Base-by-base conservation (phyloP, 73 alveolate genomes). In the Effrenium voratum region DNA sequence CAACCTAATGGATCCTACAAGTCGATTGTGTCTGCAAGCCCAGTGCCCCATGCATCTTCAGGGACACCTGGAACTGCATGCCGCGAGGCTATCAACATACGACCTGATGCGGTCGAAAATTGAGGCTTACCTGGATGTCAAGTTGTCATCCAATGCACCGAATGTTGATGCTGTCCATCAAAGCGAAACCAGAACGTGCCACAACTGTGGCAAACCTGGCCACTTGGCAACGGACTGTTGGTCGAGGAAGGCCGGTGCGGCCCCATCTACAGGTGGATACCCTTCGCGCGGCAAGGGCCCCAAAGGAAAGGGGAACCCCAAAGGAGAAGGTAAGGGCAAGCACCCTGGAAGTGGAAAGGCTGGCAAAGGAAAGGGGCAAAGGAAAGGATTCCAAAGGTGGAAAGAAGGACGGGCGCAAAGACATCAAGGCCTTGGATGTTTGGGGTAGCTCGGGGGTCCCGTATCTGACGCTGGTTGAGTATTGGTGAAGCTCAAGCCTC, bases 11-110 rank as follows among this genome's bases (percentile, higher is more conserved):
- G 85, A 75, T 75, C 85, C 85, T 10, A 28, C 55, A 8, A 16
- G 55, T 34, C 85, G 85, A 8, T 50, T 75, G 15, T 38, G 57
- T 10, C 85, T 75, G 8, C 85, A 75, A 34, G 85, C 85, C 85
- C 49, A 38, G 36, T 75, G 85, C 52, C 85, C 85, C 6, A 32
- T 22, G 6, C 45, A 36, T 13, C 36, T 75, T 46, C 85, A 75
- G n/a, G 85, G 15, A 38, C 85, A 75, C 52, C 52, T 75, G 55
- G 85, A 75, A 36, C n/a, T 75, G 57, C 85, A 75, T 75, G 85
- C 85, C 47, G 55, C 49, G 26, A 34, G 85, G 34, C 85, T 75
- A 4, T 75, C 85, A 46, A 38, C 85, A 5, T 75, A 75, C 36
- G 85, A 75, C 34, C 55, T 75, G 16, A 38, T 75, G 55, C 47